Evolutionary conservation across 805 yeast genomes (phyloP).

Genomic region (Candida taoyuanica): DNA sequence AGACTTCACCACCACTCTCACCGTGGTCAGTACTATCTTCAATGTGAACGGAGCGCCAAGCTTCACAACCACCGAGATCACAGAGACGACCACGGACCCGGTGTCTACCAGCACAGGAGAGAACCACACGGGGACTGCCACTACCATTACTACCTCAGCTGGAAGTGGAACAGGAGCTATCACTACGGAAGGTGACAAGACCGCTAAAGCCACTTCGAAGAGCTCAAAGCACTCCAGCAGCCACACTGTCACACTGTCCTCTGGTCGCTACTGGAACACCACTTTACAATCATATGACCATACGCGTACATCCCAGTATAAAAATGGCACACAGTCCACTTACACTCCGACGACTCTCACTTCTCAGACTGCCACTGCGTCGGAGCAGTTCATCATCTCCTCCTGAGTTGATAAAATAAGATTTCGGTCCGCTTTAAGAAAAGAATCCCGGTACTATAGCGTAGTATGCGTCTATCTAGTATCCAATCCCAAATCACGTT

Average conservation of each 20-base stretch:
- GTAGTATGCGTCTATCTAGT: no score
- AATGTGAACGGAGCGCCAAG: neutral
- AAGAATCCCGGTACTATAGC: no score
- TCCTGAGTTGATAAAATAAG: no score
- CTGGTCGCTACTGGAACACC: constrained; percentile 3
- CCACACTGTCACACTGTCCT: no score
- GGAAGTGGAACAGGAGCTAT: no score
- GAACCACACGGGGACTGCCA: neutral
- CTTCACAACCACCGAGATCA: neutral
- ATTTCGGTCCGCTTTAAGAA: no score
- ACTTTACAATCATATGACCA: neutral
- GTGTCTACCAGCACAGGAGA: neutral
- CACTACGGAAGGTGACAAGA: no score
- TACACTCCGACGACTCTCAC: neutral
- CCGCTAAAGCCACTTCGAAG: no score
- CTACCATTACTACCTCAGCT: no score
- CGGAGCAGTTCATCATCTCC: neutral
- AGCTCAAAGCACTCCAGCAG: no score
- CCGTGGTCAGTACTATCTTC: neutral
- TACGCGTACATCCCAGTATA: neutral
- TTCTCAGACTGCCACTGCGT: neutral
- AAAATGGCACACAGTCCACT: constrained; percentile 2
- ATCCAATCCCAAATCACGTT: constrained; percentile 24
- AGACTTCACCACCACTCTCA: neutral
- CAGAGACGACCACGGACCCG: neutral